A percentile compares a stretch with the other conserved stretches of the same genome.
phyloP scores from a whole-genome alignment of 2,329 filamentous ascomycete species.

The Huntiella decipiens region DNA sequence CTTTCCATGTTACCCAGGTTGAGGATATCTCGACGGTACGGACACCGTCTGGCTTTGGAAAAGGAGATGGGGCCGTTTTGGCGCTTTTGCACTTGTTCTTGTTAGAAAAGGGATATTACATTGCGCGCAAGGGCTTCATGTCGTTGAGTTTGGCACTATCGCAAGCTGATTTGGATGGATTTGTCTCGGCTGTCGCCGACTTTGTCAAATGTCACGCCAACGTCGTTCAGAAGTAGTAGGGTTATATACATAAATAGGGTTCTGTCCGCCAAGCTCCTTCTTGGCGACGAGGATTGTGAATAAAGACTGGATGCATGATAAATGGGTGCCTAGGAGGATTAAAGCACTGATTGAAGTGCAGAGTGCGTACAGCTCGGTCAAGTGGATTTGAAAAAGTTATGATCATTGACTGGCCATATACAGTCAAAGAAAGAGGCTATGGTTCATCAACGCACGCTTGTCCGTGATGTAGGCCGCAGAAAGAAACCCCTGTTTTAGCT shows the following conservation, averaged over 20 bases:
- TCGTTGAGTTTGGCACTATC: constrained; percentile 23
- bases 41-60: constrained; percentile 10
- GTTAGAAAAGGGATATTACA: constrained; percentile 25
- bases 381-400: no score
- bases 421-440: no score
- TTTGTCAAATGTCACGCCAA: not conserved
- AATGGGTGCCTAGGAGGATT: not conserved
- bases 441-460: no score
- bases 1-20: constrained; percentile 21
- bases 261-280: constrained; percentile 14
- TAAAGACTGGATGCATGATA: not conserved
- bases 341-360: not conserved
- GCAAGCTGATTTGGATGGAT: constrained; percentile 22
- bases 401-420: no score
- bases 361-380: no score
- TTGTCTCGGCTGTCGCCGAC: constrained; percentile 19
- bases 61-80: constrained; percentile 15
- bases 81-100: constrained; percentile 29
- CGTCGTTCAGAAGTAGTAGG: not conserved
- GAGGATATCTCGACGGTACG: constrained; percentile 14
- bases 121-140: constrained; percentile 23
- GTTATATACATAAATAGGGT: not conserved
- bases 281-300: constrained; percentile 2
- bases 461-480: no score
- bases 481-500: no score